Percentiles rank a stretch among this genome's conserved stretches.
Conservation (phyloP, 208 protist genomes). For the Leishmania amazonensis region DNA sequence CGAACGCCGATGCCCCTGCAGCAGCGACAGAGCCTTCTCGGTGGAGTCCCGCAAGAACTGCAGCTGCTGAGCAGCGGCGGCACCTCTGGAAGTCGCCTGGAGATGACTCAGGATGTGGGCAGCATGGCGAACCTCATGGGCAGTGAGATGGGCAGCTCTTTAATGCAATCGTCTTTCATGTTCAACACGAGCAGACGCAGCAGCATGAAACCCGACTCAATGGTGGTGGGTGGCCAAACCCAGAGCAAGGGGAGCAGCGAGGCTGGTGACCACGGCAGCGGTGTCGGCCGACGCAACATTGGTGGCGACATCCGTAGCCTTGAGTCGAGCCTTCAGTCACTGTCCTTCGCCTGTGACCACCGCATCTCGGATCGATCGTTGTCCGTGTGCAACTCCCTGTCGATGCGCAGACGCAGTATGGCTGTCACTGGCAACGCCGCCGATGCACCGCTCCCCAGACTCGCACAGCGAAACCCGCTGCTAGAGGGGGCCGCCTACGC, state of each 20-base stretch:
- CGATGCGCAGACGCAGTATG: background rate
- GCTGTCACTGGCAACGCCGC: slow-evolving; percentile 3
- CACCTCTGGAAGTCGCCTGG: slow-evolving; percentile 5
- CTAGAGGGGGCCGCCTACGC: slow-evolving; percentile 38
- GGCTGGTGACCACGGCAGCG: slow-evolving; percentile 15
- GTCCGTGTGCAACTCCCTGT: slow-evolving; percentile 10
- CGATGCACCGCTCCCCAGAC: slow-evolving; percentile 10
- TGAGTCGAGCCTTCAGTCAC: slow-evolving; percentile 44
- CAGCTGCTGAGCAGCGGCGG: slow-evolving; percentile 19
- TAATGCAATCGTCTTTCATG: slow-evolving; percentile 77
- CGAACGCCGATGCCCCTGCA: slow-evolving; percentile 83
- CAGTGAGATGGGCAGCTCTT: slow-evolving; percentile 45
- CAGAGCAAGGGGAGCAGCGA: background rate
- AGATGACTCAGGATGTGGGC: slow-evolving; percentile 5
- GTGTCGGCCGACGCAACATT: background rate
- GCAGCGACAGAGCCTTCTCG: slow-evolving; percentile 29
- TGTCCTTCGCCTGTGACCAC: slow-evolving; percentile 31
- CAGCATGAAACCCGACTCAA: slow-evolving; percentile 1
- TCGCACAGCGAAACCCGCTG: slow-evolving; percentile 29
- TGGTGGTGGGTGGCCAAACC: background rate
- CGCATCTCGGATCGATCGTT: slow-evolving; percentile 19
- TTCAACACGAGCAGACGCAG: slow-evolving; percentile 27
- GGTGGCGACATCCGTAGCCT: slow-evolving; percentile 18
- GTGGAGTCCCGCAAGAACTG: slow-evolving; percentile 21
- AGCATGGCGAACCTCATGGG: slow-evolving; percentile 12